A percentile compares a stretch with the other conserved stretches of the same genome.
Evolutionary conservation across 495 filamentous ascomycete genomes (phyloP).

Genomic region (Tuber umbilicatum): DNA sequence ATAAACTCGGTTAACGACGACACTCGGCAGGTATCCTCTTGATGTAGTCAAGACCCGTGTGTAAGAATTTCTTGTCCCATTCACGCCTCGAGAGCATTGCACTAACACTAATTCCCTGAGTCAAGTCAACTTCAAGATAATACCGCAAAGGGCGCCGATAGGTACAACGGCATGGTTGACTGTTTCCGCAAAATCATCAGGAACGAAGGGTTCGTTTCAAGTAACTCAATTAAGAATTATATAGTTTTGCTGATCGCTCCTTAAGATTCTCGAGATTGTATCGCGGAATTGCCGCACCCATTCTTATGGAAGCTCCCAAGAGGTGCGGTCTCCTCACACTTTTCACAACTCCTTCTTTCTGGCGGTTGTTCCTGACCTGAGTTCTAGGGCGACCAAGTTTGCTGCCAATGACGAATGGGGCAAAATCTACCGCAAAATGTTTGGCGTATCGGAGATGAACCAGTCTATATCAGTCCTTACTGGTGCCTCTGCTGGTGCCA

Average conservation of each 20-base stretch:
- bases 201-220: slow-evolving; percentile 71
- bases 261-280: slow-evolving; percentile 77
- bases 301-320: slow-evolving; percentile 98
- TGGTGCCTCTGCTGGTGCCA: slow-evolving; percentile 88
- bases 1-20: slow-evolving; percentile 29
- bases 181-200: slow-evolving; percentile 93
- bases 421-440: slow-evolving; percentile 74
- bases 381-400: slow-evolving; percentile 80
- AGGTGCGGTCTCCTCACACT: slow-evolving; percentile 43
- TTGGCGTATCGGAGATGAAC: slow-evolving; percentile 78
- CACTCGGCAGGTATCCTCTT: slow-evolving; percentile 79
- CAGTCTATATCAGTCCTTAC: slow-evolving; percentile 84
- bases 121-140: slow-evolving; percentile 39
- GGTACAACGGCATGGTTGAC: slow-evolving; percentile 96
- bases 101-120: slow-evolving; percentile 14
- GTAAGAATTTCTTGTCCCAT: slow-evolving; percentile 49
- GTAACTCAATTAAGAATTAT: background rate
- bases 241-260: slow-evolving; percentile 6
- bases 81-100: slow-evolving; percentile 4
- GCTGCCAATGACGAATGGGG: slow-evolving; percentile 99
- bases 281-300: slow-evolving; percentile 90
- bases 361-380: slow-evolving; percentile 1
- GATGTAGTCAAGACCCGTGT: slow-evolving; percentile 98
- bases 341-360: background rate
- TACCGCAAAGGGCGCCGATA: slow-evolving; percentile 44